These are phyloP conservation scores for Chrysochromulina parva DNA, from an alignment of 78 protist genomes.

Conservation along the genomic window DNA sequence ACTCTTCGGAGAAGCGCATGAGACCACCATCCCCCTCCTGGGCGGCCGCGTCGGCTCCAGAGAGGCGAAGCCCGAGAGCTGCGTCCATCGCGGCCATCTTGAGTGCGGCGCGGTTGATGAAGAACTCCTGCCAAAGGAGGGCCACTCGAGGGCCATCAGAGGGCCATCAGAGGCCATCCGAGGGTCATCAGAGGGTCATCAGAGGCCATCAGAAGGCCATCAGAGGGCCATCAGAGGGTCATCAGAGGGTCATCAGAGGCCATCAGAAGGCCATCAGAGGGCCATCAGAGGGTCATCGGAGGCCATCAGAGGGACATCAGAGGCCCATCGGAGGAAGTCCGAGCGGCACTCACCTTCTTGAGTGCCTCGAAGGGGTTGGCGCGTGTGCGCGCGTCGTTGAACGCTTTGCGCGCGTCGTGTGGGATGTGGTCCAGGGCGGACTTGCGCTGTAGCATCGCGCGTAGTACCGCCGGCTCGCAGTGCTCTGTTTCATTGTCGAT, in stretches of 20 bases:
- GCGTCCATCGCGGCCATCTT: slow-evolving; percentile 86
- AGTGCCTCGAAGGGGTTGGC: slow-evolving; percentile 74
- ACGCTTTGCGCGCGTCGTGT: neutral
- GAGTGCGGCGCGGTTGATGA: slow-evolving; percentile 85
- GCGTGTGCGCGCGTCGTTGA: slow-evolving; percentile 60
- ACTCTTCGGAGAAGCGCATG: no score
- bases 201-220: no score
- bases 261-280: no score
- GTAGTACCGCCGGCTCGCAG: neutral
- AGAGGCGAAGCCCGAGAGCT: neutral
- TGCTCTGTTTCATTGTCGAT: neutral
- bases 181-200: no score
- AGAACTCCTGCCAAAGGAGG: slow-evolving; percentile 28
- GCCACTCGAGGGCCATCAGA: no score
- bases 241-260: no score
- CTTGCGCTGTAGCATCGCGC: neutral
- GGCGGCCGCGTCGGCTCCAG: neutral
- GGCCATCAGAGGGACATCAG: no score
- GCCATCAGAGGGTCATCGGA: no score
- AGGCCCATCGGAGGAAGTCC: no score
- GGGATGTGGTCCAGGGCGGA: neutral
- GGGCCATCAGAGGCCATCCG: no score
- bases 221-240: no score
- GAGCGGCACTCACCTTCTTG: neutral
- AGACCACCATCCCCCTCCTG: no score